These are phyloP conservation scores for Hyphopichia khmerensis DNA, from an alignment of 1,139 yeast genomes.

Conservation along the genomic window DNA sequence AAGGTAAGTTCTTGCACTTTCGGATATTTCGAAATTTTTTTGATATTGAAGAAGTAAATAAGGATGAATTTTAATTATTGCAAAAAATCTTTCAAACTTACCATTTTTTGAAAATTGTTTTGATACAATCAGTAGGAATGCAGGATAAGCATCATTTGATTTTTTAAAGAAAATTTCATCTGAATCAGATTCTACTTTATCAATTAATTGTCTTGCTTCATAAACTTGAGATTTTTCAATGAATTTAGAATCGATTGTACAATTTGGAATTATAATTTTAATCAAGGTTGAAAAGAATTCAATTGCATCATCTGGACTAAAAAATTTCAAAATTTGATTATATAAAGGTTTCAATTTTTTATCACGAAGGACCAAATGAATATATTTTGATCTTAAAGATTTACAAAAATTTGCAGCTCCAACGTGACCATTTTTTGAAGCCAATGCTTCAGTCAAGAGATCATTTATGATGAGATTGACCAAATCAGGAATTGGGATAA, in stretches of 20 bases:
- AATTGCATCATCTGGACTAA: constrained; percentile 18
- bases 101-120: not conserved
- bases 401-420: constrained; percentile 5
- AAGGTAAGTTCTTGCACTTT: constrained; percentile 18
- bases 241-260: constrained; percentile 14
- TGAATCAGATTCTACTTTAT: not conserved
- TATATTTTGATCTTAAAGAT: not conserved
- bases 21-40: constrained; percentile 12
- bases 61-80: constrained; percentile 24
- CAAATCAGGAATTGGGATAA: not conserved
- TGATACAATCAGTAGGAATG: not conserved
- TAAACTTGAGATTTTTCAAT: constrained; percentile 2
- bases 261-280: constrained; percentile 19
- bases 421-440: constrained; percentile 15
- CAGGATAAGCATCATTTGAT: constrained; percentile 2
- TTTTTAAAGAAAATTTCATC: not conserved
- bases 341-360: constrained; percentile 5
- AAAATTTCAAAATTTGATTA: not conserved
- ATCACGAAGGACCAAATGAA: constrained; percentile 2
- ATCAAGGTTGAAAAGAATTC: constrained; percentile 21
- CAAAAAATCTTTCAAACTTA: not conserved
- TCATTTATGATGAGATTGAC: not conserved
- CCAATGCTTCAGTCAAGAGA: constrained; percentile 18
- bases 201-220: constrained; percentile 5
- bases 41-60: constrained; percentile 16